Evolutionary conservation across 495 filamentous ascomycete genomes (phyloP).

Genomic region (Aspergillus mulundensis): DNA sequence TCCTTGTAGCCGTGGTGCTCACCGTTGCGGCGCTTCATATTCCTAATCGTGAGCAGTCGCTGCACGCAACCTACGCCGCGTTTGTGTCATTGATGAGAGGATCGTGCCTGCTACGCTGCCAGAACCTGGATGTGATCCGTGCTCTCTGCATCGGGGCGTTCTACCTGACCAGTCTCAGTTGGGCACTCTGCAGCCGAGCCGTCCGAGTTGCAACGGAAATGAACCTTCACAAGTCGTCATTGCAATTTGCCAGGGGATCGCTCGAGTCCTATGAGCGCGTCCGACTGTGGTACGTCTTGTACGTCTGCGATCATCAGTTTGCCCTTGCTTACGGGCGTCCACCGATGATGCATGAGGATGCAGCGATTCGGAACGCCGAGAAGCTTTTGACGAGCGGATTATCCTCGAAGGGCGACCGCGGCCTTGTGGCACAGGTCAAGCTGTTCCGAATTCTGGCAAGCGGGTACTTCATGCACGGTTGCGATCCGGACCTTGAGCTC

Average conservation of each 20-base stretch:
- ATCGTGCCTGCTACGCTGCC: no score
- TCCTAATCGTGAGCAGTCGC: no score
- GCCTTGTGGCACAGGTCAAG: slow-evolving; percentile 39
- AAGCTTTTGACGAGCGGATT: slow-evolving; percentile 24
- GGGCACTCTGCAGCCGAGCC: no score
- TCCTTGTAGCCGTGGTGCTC: slow-evolving; percentile 18
- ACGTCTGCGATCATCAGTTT: slow-evolving; percentile 26
- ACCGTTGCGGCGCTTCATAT: no score
- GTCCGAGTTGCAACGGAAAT: no score
- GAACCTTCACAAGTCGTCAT: no score
- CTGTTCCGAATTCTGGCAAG: slow-evolving; percentile 38
- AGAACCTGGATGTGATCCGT: no score
- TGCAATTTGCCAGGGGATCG: no score
- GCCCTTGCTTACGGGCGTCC: slow-evolving; percentile 11
- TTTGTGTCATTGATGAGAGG: no score
- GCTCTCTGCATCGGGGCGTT: no score
- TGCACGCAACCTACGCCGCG: no score
- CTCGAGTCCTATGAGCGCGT: slow-evolving; percentile 11
- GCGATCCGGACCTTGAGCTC: slow-evolving; percentile 32
- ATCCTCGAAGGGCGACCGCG: slow-evolving; percentile 28
- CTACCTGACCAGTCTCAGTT: no score
- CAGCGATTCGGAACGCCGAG: slow-evolving; percentile 31
- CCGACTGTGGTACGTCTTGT: slow-evolving; percentile 29
- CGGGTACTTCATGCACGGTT: slow-evolving; percentile 38
- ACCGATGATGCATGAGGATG: slow-evolving; percentile 24